Evolutionary conservation across 768 basidiomycete species (phyloP).

Genomic region (Mycena albidolilacea): DNA sequence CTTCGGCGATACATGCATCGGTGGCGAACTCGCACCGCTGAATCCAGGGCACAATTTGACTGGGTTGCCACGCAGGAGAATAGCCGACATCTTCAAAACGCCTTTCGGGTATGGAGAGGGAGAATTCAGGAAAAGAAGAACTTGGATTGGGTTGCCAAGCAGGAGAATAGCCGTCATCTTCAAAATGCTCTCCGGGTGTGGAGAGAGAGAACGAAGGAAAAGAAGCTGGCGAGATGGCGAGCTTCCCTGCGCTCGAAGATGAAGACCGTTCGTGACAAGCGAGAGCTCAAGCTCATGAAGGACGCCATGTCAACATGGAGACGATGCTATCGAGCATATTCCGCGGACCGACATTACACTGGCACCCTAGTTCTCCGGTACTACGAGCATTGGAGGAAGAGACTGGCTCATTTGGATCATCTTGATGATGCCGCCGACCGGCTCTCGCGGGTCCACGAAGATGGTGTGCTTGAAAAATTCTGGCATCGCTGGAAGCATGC

Average conservation of each 20-base stretch:
- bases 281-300: constrained; percentile 66
- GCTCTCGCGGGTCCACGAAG: constrained; percentile 56
- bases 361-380: constrained; percentile 59
- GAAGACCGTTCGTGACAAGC: constrained; percentile 70
- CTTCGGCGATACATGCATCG: constrained; percentile 70
- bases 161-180: constrained; percentile 62
- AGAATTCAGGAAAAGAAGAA: constrained; percentile 65
- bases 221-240: constrained; percentile 72
- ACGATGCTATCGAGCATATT: constrained; percentile 64
- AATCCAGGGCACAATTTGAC: constrained; percentile 55
- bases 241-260: constrained; percentile 81
- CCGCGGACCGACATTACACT: constrained; percentile 67
- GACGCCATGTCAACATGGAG: constrained; percentile 81
- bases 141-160: constrained; percentile 53
- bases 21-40: constrained; percentile 67
- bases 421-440: constrained; percentile 68
- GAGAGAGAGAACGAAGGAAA: constrained; percentile 68
- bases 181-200: constrained; percentile 64
- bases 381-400: constrained; percentile 69
- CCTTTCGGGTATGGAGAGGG: constrained; percentile 67
- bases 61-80: constrained; percentile 63
- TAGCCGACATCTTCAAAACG: constrained; percentile 57
- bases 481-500: constrained; percentile 75
- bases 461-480: constrained; percentile 53
- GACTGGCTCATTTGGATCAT: constrained; percentile 55